phyloP scores from a whole-genome alignment of 768 basidiomycete genomes.

The Lepiota subincarnata region DNA sequence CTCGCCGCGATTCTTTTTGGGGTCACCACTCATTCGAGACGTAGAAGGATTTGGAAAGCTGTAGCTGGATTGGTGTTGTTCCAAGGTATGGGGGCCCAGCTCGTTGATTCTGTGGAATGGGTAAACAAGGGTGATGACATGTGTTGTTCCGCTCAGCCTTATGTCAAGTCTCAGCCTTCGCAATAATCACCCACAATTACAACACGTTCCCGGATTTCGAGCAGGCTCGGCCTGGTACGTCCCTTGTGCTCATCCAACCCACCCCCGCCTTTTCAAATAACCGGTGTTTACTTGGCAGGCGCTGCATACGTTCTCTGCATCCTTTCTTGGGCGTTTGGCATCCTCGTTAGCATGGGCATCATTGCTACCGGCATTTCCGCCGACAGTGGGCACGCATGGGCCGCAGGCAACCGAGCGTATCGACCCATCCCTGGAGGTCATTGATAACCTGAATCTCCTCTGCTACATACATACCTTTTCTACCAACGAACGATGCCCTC shows the following conservation, averaged over 20 bases:
- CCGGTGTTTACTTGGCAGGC: conserved; percentile 33
- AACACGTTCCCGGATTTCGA: conserved; percentile 47
- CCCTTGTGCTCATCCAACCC: background rate
- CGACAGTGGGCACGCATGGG: conserved; percentile 63
- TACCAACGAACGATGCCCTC: background rate
- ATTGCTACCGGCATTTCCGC: conserved; percentile 61
- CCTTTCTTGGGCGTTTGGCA: conserved; percentile 56
- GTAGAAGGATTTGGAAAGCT: conserved; percentile 73
- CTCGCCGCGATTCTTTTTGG: conserved; percentile 60
- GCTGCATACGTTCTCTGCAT: conserved; percentile 55
- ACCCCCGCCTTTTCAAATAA: background rate
- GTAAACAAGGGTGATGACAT: background rate
- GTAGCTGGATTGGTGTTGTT: conserved; percentile 61
- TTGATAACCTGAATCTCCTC: background rate
- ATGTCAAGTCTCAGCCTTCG: conserved; percentile 59
- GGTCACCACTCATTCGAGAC: conserved; percentile 66
- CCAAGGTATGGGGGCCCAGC: conserved; percentile 48
- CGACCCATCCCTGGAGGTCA: conserved; percentile 28
- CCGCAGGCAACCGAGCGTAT: conserved; percentile 73
- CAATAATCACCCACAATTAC: conserved; percentile 60
- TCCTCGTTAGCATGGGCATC: conserved; percentile 50
- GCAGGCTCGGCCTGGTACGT: conserved; percentile 56
- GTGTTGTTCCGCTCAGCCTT: conserved; percentile 32
- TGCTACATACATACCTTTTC: background rate
- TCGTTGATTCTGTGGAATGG: background rate